Percentiles rank a stretch among this genome's conserved stretches.
These are phyloP conservation scores for Russula sp. DNA, from an alignment of 768 basidiomycete genomes.

Conservation along the genomic window DNA sequence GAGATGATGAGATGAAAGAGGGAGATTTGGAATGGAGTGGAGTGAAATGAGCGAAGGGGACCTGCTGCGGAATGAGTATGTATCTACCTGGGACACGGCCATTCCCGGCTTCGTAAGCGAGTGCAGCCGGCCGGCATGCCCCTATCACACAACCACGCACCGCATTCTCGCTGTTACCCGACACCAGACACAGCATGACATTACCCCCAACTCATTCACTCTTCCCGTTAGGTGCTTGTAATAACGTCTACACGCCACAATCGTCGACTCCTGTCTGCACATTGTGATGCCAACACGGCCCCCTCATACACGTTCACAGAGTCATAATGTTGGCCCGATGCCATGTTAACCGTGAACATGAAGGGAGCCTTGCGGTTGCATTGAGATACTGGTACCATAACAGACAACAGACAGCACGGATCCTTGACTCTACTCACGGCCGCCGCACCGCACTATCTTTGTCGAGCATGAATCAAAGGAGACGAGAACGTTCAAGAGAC, in stretches of 20 bases:
- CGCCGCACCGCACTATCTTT: background rate
- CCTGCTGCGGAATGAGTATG: constrained; percentile 15
- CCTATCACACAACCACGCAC: too few species aligned
- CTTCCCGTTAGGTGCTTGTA: background rate
- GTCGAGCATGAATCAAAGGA: background rate
- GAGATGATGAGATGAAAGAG: constrained; percentile 5
- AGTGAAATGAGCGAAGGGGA: constrained; percentile 4
- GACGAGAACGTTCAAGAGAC: background rate
- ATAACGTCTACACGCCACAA: too few species aligned
- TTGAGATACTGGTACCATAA: background rate
- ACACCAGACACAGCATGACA: background rate
- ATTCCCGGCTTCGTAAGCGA: background rate
- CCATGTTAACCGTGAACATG: background rate
- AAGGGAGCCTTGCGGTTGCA: background rate
- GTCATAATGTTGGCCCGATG: background rate
- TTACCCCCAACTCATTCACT: background rate
- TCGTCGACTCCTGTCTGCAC: too few species aligned
- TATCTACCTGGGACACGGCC: background rate
- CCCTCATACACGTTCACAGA: background rate
- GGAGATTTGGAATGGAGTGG: too few species aligned
- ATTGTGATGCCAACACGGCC: background rate
- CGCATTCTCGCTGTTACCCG: background rate
- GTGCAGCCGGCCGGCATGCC: too few species aligned
- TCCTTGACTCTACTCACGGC: background rate
- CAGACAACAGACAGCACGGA: background rate